phyloP scores from a whole-genome alignment of 148 eudicot species.

The Arctostaphylos glauca region DNA sequence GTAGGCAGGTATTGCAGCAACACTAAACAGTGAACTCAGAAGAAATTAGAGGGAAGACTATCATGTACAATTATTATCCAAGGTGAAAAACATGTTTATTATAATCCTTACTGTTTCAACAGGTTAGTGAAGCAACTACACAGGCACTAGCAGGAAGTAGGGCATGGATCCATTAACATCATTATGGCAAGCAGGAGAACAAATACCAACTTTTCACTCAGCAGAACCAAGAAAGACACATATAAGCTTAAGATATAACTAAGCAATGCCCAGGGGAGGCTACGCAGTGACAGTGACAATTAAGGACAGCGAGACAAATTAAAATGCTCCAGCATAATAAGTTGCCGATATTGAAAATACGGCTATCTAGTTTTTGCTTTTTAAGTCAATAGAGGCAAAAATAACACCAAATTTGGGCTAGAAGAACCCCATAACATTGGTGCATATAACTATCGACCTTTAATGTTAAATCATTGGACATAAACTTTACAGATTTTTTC shows the following conservation, averaged over 20 bases:
- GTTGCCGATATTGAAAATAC: background rate
- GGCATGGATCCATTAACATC: background rate
- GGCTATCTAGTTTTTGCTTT: background rate
- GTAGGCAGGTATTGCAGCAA: background rate
- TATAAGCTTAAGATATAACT: background rate
- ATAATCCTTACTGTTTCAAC: background rate
- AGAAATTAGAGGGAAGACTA: constrained; percentile 6
- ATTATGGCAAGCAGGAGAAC: background rate
- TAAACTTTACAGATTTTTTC: too few species aligned
- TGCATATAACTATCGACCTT: too few species aligned
- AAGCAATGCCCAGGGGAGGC: background rate
- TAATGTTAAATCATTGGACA: too few species aligned
- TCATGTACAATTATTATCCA: background rate
- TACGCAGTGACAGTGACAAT: background rate
- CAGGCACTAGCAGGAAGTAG: background rate
- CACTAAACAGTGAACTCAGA: background rate
- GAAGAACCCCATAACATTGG: too few species aligned
- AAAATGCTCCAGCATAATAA: background rate
- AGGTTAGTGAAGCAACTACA: background rate
- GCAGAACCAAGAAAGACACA: background rate
- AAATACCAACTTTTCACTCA: background rate
- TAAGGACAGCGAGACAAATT: too few species aligned
- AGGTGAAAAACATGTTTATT: background rate
- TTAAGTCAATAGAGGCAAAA: too few species aligned
- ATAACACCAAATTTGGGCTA: too few species aligned